Base-by-base conservation (phyloP, 352 stramenopile genomes). In the Phytophthora podocarpi region DNA sequence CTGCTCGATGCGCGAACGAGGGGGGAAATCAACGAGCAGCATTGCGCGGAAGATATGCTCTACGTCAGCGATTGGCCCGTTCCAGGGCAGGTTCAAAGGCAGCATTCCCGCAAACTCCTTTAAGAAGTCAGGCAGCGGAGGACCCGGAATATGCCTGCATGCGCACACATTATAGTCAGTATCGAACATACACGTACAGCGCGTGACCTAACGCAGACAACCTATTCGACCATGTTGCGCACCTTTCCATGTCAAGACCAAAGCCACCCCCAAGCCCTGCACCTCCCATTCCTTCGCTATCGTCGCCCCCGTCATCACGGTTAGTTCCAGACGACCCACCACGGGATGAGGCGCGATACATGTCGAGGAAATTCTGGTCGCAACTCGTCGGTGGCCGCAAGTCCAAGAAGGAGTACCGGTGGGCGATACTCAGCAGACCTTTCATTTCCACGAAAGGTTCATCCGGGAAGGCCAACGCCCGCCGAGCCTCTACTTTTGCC, bases 11-110 rank as follows among this genome's bases (percentile, higher is more conserved):
- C 86, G 75, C 5, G 69, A 73, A 18, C 87, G 82, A 20, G 83
- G 71, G 16, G 87, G 87, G 37, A 96, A 93, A 46, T 96, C 87
- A 26, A 93, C 81, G 2, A 93, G 61, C 10, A 93, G 59, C 76
- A 96, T 91, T 1, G 85, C 85, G 34, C 85, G 85, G 68, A 85
- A 93, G 39, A 96, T 89, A 53, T 94, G 86, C 52, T 96, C 87
- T 1, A 92, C 85, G 39, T 96, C 87, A 11, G 87, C 87, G 40
- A 96, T 90, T 15, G 87, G 87, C 13, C 87, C 87, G 45, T 96
- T 94, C 87, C 87, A 96, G n/a, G 85, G 78, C 30, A 93, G 49
- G 42, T 85, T 82, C 18, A 96, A 64, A 15, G 87, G 87, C 41
- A 96, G 54, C 82, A 94, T 90, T 21, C 67, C 56, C 9, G 87